Evolutionary conservation across 2,329 filamentous ascomycete species (phyloP).

Genomic region (Exophiala oligosperma): DNA sequence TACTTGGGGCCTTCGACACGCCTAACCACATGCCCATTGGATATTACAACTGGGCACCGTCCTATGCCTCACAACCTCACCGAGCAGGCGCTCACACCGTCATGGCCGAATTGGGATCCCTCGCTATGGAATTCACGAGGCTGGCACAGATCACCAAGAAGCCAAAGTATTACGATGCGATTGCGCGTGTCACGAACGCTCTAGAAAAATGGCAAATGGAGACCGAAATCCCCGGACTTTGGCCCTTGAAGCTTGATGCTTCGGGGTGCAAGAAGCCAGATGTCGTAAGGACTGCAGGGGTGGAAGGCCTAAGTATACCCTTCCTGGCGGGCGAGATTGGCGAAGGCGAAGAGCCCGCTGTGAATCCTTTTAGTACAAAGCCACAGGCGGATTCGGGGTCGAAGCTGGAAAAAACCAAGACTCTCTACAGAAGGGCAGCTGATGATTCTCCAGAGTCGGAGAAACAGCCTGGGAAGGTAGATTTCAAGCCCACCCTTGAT

Average conservation of each 20-base stretch:
- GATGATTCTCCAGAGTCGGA: slow-evolving; percentile 16
- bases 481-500: slow-evolving; percentile 9
- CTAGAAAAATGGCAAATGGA: slow-evolving; percentile 72
- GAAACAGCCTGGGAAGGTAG: not conserved
- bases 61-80: slow-evolving; percentile 58
- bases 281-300: slow-evolving; percentile 24
- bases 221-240: slow-evolving; percentile 74
- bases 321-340: not conserved
- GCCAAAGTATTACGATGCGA: slow-evolving; percentile 83
- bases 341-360: not conserved
- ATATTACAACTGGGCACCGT: slow-evolving; percentile 76
- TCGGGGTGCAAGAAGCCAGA: slow-evolving; percentile 67
- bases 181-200: slow-evolving; percentile 80
- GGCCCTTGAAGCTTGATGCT: slow-evolving; percentile 74
- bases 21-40: slow-evolving; percentile 89
- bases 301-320: not conserved
- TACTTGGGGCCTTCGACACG: slow-evolving; percentile 84
- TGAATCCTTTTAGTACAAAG: slow-evolving; percentile 1
- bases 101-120: slow-evolving; percentile 71
- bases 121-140: slow-evolving; percentile 86
- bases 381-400: not conserved
- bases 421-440: slow-evolving; percentile 8
- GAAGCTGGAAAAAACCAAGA: not conserved
- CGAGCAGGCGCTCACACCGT: slow-evolving; percentile 56
- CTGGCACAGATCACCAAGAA: slow-evolving; percentile 82